Evolutionary conservation across 768 basidiomycete species (phyloP), one percentile per base, ranked within the genome.

Genomic region (Fomitopsis pulvina): DNA sequence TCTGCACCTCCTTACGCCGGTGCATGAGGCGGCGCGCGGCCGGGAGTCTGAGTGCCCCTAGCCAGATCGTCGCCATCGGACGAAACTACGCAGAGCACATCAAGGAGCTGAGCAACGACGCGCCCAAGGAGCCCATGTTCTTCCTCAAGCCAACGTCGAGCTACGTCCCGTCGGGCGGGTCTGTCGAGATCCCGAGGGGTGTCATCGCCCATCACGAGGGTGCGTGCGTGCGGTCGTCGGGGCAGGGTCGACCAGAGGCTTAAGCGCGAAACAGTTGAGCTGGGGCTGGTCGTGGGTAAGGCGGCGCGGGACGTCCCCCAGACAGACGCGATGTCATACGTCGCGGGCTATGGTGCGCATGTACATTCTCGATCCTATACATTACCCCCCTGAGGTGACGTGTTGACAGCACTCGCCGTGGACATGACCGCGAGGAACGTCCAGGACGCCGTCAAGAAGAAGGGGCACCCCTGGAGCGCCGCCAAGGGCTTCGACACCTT

Each of bases 401-500:
- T 51, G 30, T 42, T 3, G 1, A 45, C 25, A 96, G 93, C 92
- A 42, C 72, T 98, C 53, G 92, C 92, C 3, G 87, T 97, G 47
- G 95, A 98, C 63, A 88, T 97, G 85, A 98, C 96, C 1, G 96
- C 87, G 6, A 80, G 96, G 12, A 98, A 98, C 69, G 70, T 97
- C 62, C 96, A 99, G 66, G 88, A 96, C 48, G 82, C 81, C 42
- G 90, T 90, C 43, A 95, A 95, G 72, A 88, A 86, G 61, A 84
- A 82, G 44, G 92, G 96, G 9, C 76, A 98, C n/a, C 96, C 96
- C 1, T 99, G 96, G 96, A 83, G 85, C n/a, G 78, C 93, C 10
- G 90, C 85, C 2, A 98, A 99, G 67, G 95, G 95, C 1, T 96
- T 97, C 57, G 95, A 99, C 65, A 94, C 92, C 0, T 98, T 94